Evolutionary conservation across 1,284 basidiomycete genomes (phyloP).

Genomic region (Boletellus dicymbophilus): DNA sequence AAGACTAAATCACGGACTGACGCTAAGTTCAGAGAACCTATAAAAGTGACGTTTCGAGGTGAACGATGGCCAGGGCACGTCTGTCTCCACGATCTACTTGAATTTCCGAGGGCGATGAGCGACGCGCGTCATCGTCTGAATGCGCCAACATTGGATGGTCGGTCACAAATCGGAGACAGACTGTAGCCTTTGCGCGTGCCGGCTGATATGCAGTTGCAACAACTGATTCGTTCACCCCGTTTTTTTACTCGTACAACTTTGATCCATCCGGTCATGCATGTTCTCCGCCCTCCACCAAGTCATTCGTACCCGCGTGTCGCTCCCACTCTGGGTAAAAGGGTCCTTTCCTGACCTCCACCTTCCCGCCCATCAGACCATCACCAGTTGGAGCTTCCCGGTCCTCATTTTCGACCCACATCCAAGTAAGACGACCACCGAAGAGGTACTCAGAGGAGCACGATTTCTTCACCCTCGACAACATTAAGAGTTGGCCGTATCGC

Average conservation of each 20-base stretch:
- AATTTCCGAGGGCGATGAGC: constrained; percentile 92
- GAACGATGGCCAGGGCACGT: constrained; percentile 53
- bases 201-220: constrained; percentile 86
- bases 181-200: constrained; percentile 96
- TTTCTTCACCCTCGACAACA: constrained; percentile 80
- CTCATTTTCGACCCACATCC: background rate
- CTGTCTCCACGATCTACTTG: constrained; percentile 98
- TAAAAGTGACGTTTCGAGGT: background rate
- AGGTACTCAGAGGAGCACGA: constrained; percentile 93
- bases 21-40: constrained; percentile 52
- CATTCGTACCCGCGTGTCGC: constrained; percentile 15
- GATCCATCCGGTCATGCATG: constrained; percentile 19
- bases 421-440: constrained; percentile 55
- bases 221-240: background rate
- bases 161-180: constrained; percentile 80
- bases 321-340: constrained; percentile 5
- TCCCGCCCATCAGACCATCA: constrained; percentile 25
- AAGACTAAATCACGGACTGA: constrained; percentile 98
- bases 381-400: constrained; percentile 26
- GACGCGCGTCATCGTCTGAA: constrained; percentile 92
- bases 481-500: too few species aligned
- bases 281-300: constrained; percentile 24
- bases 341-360: constrained; percentile 7
- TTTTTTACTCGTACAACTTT: too few species aligned
- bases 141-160: too few species aligned